phyloP scores from a whole-genome alignment of 164 flowering plant genomes.

The Protea cynaroides region DNA sequence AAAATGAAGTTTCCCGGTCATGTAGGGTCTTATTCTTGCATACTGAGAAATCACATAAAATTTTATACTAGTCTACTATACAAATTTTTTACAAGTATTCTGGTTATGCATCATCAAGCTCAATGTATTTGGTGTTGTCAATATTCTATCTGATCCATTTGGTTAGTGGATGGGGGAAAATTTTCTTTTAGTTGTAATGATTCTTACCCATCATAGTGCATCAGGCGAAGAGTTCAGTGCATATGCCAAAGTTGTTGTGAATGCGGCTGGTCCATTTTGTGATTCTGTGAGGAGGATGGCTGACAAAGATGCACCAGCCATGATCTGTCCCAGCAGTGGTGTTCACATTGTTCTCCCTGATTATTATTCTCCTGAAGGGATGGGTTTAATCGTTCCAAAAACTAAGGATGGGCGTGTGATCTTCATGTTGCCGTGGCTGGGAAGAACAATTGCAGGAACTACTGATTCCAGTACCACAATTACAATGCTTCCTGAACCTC shows the following conservation, averaged over 20 bases:
- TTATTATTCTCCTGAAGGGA: conserved; percentile 15
- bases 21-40: too few species aligned
- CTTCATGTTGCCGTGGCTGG: conserved; percentile 18
- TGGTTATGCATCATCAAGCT: too few species aligned
- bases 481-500: conserved; percentile 14
- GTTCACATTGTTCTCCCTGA: conserved; percentile 16
- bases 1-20: too few species aligned
- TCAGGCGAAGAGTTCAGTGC: conserved; percentile 21
- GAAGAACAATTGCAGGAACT: conserved; percentile 21
- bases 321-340: conserved; percentile 20
- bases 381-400: conserved; percentile 23
- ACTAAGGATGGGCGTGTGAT: conserved; percentile 21
- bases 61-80: too few species aligned
- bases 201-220: background rate
- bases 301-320: conserved; percentile 10
- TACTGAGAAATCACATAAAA: too few species aligned
- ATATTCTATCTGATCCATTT: too few species aligned
- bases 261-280: conserved; percentile 20
- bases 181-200: background rate
- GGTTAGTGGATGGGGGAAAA: too few species aligned
- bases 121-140: too few species aligned
- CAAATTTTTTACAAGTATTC: too few species aligned
- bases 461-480: conserved; percentile 13
- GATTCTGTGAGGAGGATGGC: conserved; percentile 19
- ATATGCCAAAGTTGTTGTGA: conserved; percentile 24